These are phyloP conservation scores for Nicotiana undulata DNA, from an alignment of 257 asterid species.

Conservation along the genomic window DNA sequence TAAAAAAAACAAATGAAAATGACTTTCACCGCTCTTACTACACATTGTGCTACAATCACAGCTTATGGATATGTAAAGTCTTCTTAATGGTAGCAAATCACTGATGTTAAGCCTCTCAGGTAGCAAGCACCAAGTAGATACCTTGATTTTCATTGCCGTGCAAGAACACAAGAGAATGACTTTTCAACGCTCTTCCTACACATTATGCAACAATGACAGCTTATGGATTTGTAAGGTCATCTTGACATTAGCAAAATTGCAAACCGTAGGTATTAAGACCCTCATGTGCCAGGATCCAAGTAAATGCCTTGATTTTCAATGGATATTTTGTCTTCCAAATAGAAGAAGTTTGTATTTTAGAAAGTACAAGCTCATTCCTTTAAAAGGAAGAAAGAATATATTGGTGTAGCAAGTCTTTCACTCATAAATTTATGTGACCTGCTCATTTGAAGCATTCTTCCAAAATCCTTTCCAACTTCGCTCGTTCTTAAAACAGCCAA, in stretches of 20 bases:
- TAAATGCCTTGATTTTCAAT: conserved; percentile 3
- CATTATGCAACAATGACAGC: background rate
- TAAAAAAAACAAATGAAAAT: background rate
- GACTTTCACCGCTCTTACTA: background rate
- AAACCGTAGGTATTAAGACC: background rate
- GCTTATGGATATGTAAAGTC: background rate
- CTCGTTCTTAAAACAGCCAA: background rate
- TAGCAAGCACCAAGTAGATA: background rate
- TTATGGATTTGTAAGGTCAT: background rate
- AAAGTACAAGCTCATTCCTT: background rate
- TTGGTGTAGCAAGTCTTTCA: background rate
- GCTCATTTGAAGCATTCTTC: background rate
- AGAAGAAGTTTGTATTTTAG: background rate
- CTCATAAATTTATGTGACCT: background rate
- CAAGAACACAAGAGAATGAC: background rate
- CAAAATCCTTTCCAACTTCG: background rate
- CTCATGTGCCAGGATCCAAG: background rate
- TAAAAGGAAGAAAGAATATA: background rate
- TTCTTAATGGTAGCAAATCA: background rate
- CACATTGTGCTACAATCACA: background rate
- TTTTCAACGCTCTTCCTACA: background rate
- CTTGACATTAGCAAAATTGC: background rate
- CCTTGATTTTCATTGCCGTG: background rate
- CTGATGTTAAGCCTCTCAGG: background rate
- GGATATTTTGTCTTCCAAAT: background rate